Percentiles rank a stretch among this genome's conserved stretches.
Conservation (phyloP, 78 protist genomes). For the Pelomyxa schiedti region DNA sequence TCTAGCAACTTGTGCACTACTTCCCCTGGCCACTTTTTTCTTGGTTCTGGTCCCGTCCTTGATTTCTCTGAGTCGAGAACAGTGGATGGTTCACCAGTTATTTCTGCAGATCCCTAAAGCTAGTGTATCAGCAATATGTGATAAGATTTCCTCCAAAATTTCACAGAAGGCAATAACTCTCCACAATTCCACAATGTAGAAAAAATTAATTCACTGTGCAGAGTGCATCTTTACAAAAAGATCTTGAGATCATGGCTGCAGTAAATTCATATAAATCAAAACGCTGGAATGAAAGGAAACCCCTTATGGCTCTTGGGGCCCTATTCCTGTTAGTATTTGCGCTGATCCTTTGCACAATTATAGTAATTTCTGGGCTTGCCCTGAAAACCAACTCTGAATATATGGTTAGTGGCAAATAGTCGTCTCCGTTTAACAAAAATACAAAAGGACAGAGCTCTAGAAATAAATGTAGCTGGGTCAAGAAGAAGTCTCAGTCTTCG, state of each 20-base stretch:
- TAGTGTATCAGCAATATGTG: background rate
- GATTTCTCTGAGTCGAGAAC: background rate
- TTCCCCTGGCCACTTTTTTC: too few relatives aligned
- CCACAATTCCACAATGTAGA: too few relatives aligned
- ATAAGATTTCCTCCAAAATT: background rate
- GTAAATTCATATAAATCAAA: too few relatives aligned
- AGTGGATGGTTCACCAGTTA: background rate
- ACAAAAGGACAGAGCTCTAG: background rate
- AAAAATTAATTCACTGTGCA: background rate
- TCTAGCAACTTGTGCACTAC: too few relatives aligned
- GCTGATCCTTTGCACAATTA: too few relatives aligned
- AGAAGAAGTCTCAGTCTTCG: background rate
- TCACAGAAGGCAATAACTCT: background rate
- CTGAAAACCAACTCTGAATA: too few relatives aligned
- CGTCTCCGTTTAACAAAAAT: background rate
- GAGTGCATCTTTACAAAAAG: background rate
- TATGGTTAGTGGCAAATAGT: too few relatives aligned
- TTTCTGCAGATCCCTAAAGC: background rate
- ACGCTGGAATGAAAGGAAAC: background rate
- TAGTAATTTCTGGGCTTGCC: too few relatives aligned
- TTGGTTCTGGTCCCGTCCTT: background rate
- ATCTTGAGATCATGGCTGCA: background rate
- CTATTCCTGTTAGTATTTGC: too few relatives aligned
- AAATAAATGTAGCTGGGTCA: background rate
- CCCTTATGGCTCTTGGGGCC: background rate